These are phyloP conservation scores for Madurella mycetomatis DNA, from an alignment of 2,329 filamentous ascomycete genomes.

Conservation along the genomic window DNA sequence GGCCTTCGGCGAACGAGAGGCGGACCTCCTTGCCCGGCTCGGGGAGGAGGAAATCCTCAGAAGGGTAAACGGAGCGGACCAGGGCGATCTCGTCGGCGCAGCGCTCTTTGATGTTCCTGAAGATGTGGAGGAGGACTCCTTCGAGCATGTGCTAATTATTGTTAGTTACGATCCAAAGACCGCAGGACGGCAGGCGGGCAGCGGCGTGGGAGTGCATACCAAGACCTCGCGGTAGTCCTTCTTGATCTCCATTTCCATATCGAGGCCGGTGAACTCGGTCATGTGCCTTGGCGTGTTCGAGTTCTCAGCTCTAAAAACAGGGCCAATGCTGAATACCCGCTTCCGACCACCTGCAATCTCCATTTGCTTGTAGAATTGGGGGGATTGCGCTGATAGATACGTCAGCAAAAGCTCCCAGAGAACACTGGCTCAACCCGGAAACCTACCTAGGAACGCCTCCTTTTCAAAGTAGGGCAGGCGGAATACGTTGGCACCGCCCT, in stretches of 20 bases:
- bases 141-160: conserved; percentile 54
- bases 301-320: conserved; percentile 82
- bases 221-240: conserved; percentile 73
- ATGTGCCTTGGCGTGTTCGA: conserved; percentile 80
- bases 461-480: conserved; percentile 83
- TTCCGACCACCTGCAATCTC: conserved; percentile 76
- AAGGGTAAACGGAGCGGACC: conserved; percentile 69
- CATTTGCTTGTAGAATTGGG: conserved; percentile 85
- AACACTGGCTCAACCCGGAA: neutral
- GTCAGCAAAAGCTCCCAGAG: neutral
- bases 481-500: conserved; percentile 92
- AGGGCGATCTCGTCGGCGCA: conserved; percentile 70
- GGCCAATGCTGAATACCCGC: conserved; percentile 72
- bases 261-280: conserved; percentile 80
- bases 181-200: too few species aligned
- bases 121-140: conserved; percentile 71
- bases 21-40: conserved; percentile 69
- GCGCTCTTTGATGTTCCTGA: conserved; percentile 55
- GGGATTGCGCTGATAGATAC: conserved; percentile 36
- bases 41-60: conserved; percentile 72
- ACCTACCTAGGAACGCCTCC: conserved; percentile 74
- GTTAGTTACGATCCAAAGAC: conserved; percentile 1
- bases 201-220: conserved; percentile 13
- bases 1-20: conserved; percentile 72
- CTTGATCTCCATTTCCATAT: conserved; percentile 86